Evolutionary conservation across 306 rosid species (phyloP).

Genomic region (Boehmeria nivea): DNA sequence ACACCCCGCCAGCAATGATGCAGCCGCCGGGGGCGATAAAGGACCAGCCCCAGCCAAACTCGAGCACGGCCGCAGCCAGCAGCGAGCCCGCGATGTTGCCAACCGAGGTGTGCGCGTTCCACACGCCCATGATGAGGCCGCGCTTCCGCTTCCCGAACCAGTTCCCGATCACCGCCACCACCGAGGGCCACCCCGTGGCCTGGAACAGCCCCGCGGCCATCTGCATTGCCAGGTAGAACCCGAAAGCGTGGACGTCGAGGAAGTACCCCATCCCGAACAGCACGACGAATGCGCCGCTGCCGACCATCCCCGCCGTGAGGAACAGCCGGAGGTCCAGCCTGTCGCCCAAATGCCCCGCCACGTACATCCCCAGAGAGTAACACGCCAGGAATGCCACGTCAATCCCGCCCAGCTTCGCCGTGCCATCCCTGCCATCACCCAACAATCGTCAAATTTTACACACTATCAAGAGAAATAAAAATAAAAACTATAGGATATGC

Average conservation of each 20-base stretch:
- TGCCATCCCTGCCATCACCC: conserved; percentile 30
- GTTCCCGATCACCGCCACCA: conserved; percentile 78
- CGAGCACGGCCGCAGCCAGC: conserved; percentile 67
- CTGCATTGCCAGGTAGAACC: conserved; percentile 56
- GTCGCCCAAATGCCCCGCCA: conserved; percentile 76
- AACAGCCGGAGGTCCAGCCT: conserved; percentile 57
- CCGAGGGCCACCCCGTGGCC: conserved; percentile 89
- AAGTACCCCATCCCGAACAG: conserved; percentile 74
- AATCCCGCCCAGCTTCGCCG: conserved; percentile 61
- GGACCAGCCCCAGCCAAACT: conserved; percentile 91
- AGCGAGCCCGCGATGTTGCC: conserved; percentile 78
- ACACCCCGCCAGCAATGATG: conserved; percentile 48
- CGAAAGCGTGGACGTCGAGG: conserved; percentile 55
- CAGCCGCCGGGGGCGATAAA: conserved; percentile 48
- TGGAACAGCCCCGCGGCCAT: conserved; percentile 77
- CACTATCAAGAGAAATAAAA: too few relatives aligned
- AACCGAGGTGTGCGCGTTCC: conserved; percentile 84
- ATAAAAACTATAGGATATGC: too few relatives aligned
- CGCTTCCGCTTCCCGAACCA: conserved; percentile 86
- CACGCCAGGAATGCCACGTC: conserved; percentile 68
- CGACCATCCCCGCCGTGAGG: conserved; percentile 56
- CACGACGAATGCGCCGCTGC: conserved; percentile 61
- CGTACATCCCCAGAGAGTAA: conserved; percentile 65
- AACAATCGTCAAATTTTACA: too few relatives aligned
- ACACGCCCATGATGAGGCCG: conserved; percentile 76